phyloP scores from a whole-genome alignment of 2,329 filamentous ascomycete species.

The Diaporthe caulivora region DNA sequence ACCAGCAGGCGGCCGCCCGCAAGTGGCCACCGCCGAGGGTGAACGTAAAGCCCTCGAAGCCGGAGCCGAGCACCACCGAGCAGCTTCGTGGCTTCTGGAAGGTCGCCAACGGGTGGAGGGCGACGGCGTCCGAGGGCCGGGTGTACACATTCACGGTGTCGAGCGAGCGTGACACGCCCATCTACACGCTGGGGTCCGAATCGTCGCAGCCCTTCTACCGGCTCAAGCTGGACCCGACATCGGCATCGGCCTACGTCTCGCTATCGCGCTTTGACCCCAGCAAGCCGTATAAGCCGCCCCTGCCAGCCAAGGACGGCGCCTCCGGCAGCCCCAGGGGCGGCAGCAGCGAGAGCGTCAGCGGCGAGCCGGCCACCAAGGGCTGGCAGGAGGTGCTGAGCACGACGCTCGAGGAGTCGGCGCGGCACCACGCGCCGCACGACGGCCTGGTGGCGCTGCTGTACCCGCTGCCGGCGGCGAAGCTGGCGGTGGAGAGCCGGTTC shows the following conservation, averaged over 20 bases:
- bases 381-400: slow-evolving; percentile 71
- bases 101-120: slow-evolving; percentile 77
- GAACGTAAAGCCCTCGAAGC: slow-evolving; percentile 56
- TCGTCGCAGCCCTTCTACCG: slow-evolving; percentile 74
- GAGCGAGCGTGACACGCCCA: slow-evolving; percentile 69
- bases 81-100: slow-evolving; percentile 77
- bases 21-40: slow-evolving; percentile 47
- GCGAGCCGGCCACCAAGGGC: slow-evolving; percentile 55
- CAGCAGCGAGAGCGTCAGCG: slow-evolving; percentile 40
- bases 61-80: slow-evolving; percentile 65
- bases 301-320: slow-evolving; percentile 42
- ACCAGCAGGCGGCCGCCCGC: slow-evolving; percentile 34
- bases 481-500: slow-evolving; percentile 69
- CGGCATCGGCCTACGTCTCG: slow-evolving; percentile 71
- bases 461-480: slow-evolving; percentile 72
- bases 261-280: slow-evolving; percentile 71
- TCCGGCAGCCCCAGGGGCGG: slow-evolving; percentile 39
- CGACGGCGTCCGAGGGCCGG: slow-evolving; percentile 68
- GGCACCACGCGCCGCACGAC: slow-evolving; percentile 68
- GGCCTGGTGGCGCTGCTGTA: slow-evolving; percentile 77
- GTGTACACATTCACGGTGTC: slow-evolving; percentile 70
- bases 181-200: slow-evolving; percentile 74
- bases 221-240: slow-evolving; percentile 73
- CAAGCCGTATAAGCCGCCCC: slow-evolving; percentile 65
- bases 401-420: slow-evolving; percentile 67